Percentiles rank a stretch among this genome's conserved stretches.
These are phyloP conservation scores for Persicaria tinctoria DNA, from an alignment of 148 eudicot species.

Conservation along the genomic window DNA sequence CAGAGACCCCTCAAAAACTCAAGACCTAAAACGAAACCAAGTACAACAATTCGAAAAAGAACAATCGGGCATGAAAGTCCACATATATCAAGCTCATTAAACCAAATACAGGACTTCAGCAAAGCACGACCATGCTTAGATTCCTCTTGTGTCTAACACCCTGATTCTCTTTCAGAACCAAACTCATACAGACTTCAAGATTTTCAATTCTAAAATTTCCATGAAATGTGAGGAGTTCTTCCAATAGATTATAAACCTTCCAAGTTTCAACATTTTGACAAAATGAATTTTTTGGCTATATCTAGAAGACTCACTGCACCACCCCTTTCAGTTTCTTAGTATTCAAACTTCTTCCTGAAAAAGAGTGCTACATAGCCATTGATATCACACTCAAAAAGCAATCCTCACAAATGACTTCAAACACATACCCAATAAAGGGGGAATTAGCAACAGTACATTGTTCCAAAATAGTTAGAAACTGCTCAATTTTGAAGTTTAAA, in stretches of 20 bases:
- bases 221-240: neutral
- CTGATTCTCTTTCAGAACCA: neutral
- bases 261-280: neutral
- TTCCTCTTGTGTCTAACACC: neutral
- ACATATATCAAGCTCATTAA: neutral
- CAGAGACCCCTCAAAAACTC: neutral
- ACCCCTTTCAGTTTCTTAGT: neutral
- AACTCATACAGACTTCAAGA: too few relatives aligned
- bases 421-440: neutral
- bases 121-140: neutral
- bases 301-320: neutral
- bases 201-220: neutral
- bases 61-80: neutral
- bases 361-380: neutral
- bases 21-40: neutral
- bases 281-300: neutral
- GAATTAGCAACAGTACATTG: neutral
- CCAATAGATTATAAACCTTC: neutral
- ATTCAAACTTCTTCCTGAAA: neutral
- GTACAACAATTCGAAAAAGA: neutral
- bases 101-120: neutral
- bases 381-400: neutral
- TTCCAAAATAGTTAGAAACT: neutral
- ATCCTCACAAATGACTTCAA: neutral
- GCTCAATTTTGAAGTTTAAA: neutral